phyloP scores from a whole-genome alignment of 306 rosid species.

The Parietaria judaica region DNA sequence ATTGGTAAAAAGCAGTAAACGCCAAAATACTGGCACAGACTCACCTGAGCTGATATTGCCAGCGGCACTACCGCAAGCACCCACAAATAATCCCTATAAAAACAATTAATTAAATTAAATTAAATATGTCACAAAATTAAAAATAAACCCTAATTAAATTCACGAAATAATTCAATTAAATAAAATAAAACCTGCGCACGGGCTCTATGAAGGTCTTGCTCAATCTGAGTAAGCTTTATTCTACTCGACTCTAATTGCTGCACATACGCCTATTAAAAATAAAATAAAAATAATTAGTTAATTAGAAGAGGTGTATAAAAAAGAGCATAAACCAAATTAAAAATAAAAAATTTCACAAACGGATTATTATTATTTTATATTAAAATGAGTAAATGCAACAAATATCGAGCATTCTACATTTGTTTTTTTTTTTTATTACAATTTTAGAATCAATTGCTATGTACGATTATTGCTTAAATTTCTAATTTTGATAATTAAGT shows the following conservation, averaged over 20 bases:
- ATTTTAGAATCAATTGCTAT: not conserved
- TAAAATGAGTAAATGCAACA: no score
- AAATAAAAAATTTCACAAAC: no score
- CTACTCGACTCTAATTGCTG: constrained; percentile 87
- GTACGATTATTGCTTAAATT: not conserved
- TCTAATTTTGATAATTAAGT: no score
- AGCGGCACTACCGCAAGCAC: constrained; percentile 52
- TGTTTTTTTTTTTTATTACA: no score
- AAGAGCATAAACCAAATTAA: not conserved
- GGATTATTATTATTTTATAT: no score
- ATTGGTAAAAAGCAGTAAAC: not conserved
- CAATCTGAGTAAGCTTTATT: constrained; percentile 71
- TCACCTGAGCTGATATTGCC: constrained; percentile 72
- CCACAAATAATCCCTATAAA: constrained; percentile 60
- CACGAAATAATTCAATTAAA: not conserved
- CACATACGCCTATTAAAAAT: constrained; percentile 60
- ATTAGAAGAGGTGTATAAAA: not conserved
- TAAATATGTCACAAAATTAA: not conserved
- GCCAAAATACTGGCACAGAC: constrained; percentile 8
- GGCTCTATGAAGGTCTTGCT: constrained; percentile 83
- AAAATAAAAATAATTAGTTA: not conserved
- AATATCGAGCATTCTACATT: no score
- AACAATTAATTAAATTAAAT: not conserved
- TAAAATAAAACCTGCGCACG: constrained; percentile 63
- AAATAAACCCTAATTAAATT: not conserved